Percentiles rank a stretch among this genome's conserved stretches.
These are phyloP conservation scores for Draba incana DNA, from an alignment of 345 rosid genomes.

Conservation along the genomic window DNA sequence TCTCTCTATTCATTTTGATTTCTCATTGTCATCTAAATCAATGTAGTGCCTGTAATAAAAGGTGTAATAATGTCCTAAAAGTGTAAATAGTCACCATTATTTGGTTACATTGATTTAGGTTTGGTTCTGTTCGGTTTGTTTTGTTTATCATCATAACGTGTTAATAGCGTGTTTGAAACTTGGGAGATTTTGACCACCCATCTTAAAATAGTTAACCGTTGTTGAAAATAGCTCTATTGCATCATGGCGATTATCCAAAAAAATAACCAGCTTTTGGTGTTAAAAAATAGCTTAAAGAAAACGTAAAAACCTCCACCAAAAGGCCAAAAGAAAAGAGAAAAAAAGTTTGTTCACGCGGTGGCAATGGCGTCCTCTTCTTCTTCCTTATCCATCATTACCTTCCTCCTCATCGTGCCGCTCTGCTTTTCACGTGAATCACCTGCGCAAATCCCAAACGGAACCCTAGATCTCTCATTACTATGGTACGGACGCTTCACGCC, in stretches of 20 bases:
- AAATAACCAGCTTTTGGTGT: conserved; percentile 20
- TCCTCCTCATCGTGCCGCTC: conserved; percentile 36
- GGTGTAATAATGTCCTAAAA: not conserved
- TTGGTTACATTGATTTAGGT: not conserved
- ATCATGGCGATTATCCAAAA: conserved; percentile 18
- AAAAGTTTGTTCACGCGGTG: not conserved
- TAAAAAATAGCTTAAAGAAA: conserved; percentile 31
- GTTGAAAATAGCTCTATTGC: conserved; percentile 34
- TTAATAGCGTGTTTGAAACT: conserved; percentile 7
- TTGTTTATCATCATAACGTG: conserved; percentile 10
- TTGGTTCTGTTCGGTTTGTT: not conserved
- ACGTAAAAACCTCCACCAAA: conserved; percentile 17
- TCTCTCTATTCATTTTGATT: not conserved
- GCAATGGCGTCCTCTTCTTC: conserved; percentile 36
- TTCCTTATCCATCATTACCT: conserved; percentile 16
- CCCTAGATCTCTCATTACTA: conserved; percentile 43
- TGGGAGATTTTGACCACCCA: conserved; percentile 12
- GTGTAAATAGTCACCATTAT: not conserved
- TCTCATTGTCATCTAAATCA: not conserved
- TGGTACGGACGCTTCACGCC: conserved; percentile 51
- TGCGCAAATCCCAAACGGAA: conserved; percentile 37
- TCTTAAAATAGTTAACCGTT: conserved; percentile 31
- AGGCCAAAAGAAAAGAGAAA: conserved; percentile 1
- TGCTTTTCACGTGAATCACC: conserved; percentile 26
- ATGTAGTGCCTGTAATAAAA: conserved; percentile 28